phyloP scores from a whole-genome alignment of 2,329 filamentous ascomycete genomes.

The Ascochyta lentis region DNA sequence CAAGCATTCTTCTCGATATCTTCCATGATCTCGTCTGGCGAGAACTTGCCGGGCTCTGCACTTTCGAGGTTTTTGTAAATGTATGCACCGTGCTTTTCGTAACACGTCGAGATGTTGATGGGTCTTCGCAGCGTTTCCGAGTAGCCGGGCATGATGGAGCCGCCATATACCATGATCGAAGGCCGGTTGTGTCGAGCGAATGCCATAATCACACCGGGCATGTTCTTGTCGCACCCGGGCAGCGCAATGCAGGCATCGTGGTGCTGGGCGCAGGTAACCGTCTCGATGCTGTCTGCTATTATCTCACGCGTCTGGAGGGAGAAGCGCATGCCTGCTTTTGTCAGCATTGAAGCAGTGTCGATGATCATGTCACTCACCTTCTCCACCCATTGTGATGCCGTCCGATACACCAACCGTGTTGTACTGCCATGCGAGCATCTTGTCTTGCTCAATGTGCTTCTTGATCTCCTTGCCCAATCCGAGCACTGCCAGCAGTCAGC shows the following conservation, averaged over 20 bases:
- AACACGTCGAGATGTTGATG: slow-evolving; percentile 89
- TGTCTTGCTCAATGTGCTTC: slow-evolving; percentile 76
- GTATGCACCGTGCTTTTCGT: slow-evolving; percentile 85
- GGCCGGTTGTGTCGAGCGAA: slow-evolving; percentile 91
- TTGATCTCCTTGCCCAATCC: slow-evolving; percentile 90
- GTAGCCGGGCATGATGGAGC: slow-evolving; percentile 87
- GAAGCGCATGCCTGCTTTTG: slow-evolving; percentile 79
- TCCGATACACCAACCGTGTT: slow-evolving; percentile 91
- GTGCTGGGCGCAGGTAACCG: slow-evolving; percentile 87
- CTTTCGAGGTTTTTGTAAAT: slow-evolving; percentile 76
- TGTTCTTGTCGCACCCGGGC: slow-evolving; percentile 96
- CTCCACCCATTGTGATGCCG: slow-evolving; percentile 93
- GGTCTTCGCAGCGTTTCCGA: slow-evolving; percentile 75
- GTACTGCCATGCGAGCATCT: slow-evolving; percentile 94
- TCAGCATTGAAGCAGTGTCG: neutral
- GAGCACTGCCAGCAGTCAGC: slow-evolving; percentile 63
- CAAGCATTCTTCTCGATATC: slow-evolving; percentile 84
- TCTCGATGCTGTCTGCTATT: slow-evolving; percentile 94
- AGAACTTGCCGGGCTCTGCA: slow-evolving; percentile 72
- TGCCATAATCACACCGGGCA: slow-evolving; percentile 91
- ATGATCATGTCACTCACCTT: slow-evolving; percentile 61
- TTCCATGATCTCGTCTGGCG: slow-evolving; percentile 77
- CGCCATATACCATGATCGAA: slow-evolving; percentile 94
- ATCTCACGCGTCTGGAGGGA: slow-evolving; percentile 89
- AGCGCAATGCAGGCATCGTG: slow-evolving; percentile 94